phyloP scores from a whole-genome alignment of 1,284 basidiomycete species.

The Ganoderma leucocontextum region DNA sequence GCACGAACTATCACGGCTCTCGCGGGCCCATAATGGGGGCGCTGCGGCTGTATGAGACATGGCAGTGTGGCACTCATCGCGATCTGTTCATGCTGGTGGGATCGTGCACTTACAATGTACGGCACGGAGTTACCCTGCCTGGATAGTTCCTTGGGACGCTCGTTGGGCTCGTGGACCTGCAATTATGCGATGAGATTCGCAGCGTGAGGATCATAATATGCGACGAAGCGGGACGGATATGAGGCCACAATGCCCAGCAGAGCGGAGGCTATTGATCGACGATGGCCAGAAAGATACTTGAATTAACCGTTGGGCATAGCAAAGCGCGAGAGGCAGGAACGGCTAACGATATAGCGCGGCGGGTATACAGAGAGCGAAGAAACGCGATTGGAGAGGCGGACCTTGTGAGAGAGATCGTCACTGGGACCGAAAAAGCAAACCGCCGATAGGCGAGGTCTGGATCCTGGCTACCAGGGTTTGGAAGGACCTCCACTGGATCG shows the following conservation, averaged over 20 bases:
- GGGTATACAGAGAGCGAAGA: conserved; percentile 9
- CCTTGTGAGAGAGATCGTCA: conserved; percentile 16
- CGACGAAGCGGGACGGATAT: conserved; percentile 16
- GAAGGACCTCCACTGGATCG: neutral
- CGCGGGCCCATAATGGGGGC: conserved; percentile 9
- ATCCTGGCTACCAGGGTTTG: conserved; percentile 10
- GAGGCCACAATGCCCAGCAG: conserved; percentile 12
- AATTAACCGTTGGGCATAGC: conserved; percentile 12
- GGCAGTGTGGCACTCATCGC: conserved; percentile 14
- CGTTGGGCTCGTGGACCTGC: neutral
- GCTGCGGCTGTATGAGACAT: conserved; percentile 19
- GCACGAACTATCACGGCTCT: conserved; percentile 15
- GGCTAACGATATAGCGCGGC: conserved; percentile 15
- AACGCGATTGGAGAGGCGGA: conserved; percentile 10
- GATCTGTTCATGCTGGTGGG: conserved; percentile 6
- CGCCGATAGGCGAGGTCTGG: conserved; percentile 18
- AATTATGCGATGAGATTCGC: conserved; percentile 7
- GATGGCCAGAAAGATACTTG: conserved; percentile 13
- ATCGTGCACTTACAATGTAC: conserved; percentile 2
- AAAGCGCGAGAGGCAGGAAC: conserved; percentile 10
- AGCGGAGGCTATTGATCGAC: conserved; percentile 18
- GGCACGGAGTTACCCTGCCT: neutral
- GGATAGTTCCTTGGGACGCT: neutral
- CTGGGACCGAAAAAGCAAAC: conserved; percentile 10
- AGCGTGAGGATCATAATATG: conserved; percentile 1